Evolutionary conservation across 108 stramenopile species (phyloP), one percentile per base, ranked within the genome.

Genomic region (Fistulifera pelliculosa): DNA sequence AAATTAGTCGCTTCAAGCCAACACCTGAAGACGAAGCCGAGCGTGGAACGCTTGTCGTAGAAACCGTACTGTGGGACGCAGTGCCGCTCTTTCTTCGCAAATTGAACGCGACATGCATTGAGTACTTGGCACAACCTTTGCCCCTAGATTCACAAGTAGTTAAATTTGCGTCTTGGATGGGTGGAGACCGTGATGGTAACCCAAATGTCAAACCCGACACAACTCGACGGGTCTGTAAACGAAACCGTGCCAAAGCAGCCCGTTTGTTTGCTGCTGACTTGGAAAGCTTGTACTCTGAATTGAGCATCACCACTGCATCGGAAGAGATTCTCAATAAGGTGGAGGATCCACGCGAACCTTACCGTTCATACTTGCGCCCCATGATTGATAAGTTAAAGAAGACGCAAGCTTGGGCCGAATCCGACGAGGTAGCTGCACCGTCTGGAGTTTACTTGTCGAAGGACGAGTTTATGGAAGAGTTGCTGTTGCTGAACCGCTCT

Each of bases 121-220:
- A 57, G 51, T 47, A 47, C 1, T 50, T 93, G 5, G 88, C 87
- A 1, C 74, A 70, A 47, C 60, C 64, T 0, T 70, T 98, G 16
- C 97, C 95, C 6, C 62, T 94, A 24, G 81, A 85, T 31, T 75
- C 87, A 13, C 56, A 81, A 14, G 95, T 95, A 0, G 62, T 98
- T 28, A 73, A 74, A 21, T 94, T 98, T 58, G 85, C 90, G 3
- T 86, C 83, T n/a, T 98, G 97, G 97, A 98, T 98, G 94, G 97
- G 95, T 10, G 97, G 97, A 27, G 97, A 98, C 66, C 66, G 97
- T 13, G 97, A 98, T 62, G 97, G 97, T 3, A 98, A 98, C 73
- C 97, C 97, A 11, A 96, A 96, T 54, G 97, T 98, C 7, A 92
- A 90, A 12, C 86, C 97, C 1, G 61, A 79, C 35, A 90, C 90